Conservation (phyloP, 306 rosid genomes). For the Lathyrus oleraceus region DNA sequence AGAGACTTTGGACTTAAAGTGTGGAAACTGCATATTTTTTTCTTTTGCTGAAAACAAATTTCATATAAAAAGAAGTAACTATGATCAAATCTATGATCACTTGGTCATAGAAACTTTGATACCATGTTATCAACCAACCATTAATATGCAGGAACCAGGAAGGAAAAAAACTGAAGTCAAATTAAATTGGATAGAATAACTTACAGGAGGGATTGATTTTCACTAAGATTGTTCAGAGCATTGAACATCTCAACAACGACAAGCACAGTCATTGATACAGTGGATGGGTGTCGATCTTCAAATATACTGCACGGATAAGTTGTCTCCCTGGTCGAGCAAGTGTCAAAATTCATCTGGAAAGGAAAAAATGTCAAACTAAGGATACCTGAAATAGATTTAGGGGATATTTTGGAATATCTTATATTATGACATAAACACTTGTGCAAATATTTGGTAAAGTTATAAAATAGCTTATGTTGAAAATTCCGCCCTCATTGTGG, state of each 20-base stretch:
- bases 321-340: constrained; percentile 84
- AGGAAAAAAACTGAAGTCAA: constrained; percentile 13
- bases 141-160: constrained; percentile 23
- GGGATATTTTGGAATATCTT: neutral
- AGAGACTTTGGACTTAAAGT: neutral
- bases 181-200: constrained; percentile 42
- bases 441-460: neutral
- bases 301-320: constrained; percentile 90
- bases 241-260: constrained; percentile 99
- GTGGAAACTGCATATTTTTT: neutral
- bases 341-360: constrained; percentile 83
- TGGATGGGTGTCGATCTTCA: constrained; percentile 93
- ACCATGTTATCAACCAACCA: constrained; percentile 3
- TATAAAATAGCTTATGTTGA: neutral
- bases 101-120: constrained; percentile 6
- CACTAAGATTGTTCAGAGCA: constrained; percentile 97
- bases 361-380: constrained; percentile 26
- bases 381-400: constrained; percentile 28
- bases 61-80: constrained; percentile 9
- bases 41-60: neutral
- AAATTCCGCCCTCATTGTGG: no score
- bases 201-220: constrained; percentile 97
- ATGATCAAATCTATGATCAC: constrained; percentile 4
- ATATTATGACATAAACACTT: neutral
- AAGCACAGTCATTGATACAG: constrained; percentile 97